Percentiles rank a stretch among this genome's conserved stretches.
Evolutionary conservation across 2,329 filamentous ascomycete species (phyloP).

Genomic region (Fusarium verrucosum): DNA sequence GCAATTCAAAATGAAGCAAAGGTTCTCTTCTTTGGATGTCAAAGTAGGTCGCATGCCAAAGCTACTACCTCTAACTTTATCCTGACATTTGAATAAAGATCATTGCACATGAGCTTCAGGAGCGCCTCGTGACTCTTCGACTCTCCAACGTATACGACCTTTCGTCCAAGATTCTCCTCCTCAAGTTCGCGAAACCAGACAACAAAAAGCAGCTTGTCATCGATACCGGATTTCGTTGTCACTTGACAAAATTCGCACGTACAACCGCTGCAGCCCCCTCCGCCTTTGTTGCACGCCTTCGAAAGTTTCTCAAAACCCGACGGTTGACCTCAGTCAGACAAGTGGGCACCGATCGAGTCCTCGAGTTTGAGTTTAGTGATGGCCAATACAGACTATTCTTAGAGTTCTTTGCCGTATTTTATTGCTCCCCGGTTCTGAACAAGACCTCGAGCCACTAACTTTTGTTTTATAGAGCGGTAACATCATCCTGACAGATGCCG

Average conservation of each 20-base stretch:
- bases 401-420: constrained; percentile 83
- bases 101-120: constrained; percentile 91
- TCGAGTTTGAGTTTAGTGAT: constrained; percentile 93
- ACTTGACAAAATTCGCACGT: constrained; percentile 89
- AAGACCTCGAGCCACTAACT: constrained; percentile 14
- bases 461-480: constrained; percentile 73
- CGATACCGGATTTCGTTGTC: constrained; percentile 95
- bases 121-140: constrained; percentile 78
- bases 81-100: constrained; percentile 64
- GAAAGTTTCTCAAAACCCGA: constrained; percentile 88
- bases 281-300: constrained; percentile 82
- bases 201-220: constrained; percentile 89
- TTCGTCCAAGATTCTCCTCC: constrained; percentile 91
- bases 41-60: constrained; percentile 58
- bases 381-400: constrained; percentile 87
- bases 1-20: constrained; percentile 72
- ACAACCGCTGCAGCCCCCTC: constrained; percentile 87
- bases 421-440: background rate
- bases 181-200: constrained; percentile 93
- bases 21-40: constrained; percentile 82
- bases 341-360: constrained; percentile 90
- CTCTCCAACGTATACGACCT: constrained; percentile 96
- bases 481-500: constrained; percentile 87
- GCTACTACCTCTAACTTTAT: background rate
- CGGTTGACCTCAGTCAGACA: constrained; percentile 83